Evolutionary conservation across 208 protist genomes (phyloP).

Genomic region (Novymonas esmeraldas): DNA sequence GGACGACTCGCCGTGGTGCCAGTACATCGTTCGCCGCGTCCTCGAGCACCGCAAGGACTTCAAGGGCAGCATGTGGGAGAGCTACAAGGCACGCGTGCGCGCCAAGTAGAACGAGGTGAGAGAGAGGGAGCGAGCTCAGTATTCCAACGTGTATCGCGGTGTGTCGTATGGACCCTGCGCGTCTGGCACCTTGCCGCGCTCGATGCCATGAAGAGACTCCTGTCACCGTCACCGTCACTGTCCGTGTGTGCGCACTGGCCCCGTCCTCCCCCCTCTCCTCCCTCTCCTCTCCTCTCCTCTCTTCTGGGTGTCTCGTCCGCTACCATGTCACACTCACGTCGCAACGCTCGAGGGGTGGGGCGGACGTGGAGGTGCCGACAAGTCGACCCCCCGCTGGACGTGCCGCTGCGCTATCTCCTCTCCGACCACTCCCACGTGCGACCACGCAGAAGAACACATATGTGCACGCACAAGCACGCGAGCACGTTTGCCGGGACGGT

Average conservation of each 20-base stretch:
- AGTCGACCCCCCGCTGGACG: too few relatives aligned
- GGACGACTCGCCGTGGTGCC: slow-evolving; percentile 66
- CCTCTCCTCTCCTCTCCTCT: not conserved
- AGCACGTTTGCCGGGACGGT: too few relatives aligned
- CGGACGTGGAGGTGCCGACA: too few relatives aligned
- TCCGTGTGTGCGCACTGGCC: too few relatives aligned
- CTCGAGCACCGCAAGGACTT: slow-evolving; percentile 51
- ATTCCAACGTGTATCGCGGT: not conserved
- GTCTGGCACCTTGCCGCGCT: too few relatives aligned
- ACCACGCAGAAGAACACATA: too few relatives aligned
- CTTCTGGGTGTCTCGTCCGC: not conserved
- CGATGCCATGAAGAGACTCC: too few relatives aligned
- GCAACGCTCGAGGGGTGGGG: too few relatives aligned
- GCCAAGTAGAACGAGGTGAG: not conserved
- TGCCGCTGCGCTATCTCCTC: not conserved
- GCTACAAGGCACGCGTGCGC: slow-evolving; percentile 15
- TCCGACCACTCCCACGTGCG: too few relatives aligned
- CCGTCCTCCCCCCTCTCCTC: not conserved
- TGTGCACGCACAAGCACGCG: not conserved
- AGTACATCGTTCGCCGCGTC: slow-evolving; percentile 58
- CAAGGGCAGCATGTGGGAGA: slow-evolving; percentile 30
- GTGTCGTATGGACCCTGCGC: too few relatives aligned
- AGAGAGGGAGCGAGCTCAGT: not conserved
- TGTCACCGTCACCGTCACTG: too few relatives aligned
- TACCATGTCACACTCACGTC: too few relatives aligned